phyloP scores from a whole-genome alignment of 2,329 filamentous ascomycete genomes.

The Lasiodiplodia sp. region DNA sequence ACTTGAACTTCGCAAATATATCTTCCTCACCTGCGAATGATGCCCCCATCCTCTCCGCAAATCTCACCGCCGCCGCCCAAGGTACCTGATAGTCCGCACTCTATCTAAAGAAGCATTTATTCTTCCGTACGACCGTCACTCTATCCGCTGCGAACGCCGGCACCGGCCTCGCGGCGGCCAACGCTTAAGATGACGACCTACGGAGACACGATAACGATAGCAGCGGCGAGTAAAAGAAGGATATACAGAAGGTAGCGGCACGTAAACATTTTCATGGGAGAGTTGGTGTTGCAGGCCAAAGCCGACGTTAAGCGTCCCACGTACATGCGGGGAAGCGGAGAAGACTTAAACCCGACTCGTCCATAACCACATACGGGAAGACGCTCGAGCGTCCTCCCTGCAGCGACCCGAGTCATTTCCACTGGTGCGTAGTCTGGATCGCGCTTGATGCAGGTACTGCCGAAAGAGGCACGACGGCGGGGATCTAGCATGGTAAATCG shows the following conservation, averaged over 20 bases:
- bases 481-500: conserved; percentile 4
- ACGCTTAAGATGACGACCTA: conserved; percentile 94
- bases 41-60: conserved; percentile 79
- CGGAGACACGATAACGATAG: conserved; percentile 84
- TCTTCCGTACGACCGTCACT: conserved; percentile 70
- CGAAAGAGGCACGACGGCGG: not conserved
- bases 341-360: conserved; percentile 9
- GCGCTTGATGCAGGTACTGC: conserved; percentile 18
- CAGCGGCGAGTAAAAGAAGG: not conserved
- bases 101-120: conserved; percentile 93
- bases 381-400: not conserved
- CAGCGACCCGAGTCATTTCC: conserved; percentile 9
- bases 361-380: conserved; percentile 3
- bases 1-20: conserved; percentile 85
- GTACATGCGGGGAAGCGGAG: conserved; percentile 26
- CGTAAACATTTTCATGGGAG: conserved; percentile 18
- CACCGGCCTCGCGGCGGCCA: conserved; percentile 76
- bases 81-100: conserved; percentile 95
- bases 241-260: not conserved
- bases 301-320: conserved; percentile 29
- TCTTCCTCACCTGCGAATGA: conserved; percentile 84
- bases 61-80: conserved; percentile 91
- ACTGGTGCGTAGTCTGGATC: not conserved
- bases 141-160: conserved; percentile 73
- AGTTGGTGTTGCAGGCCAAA: conserved; percentile 19